Percentiles rank a stretch among this genome's conserved stretches.
These are phyloP conservation scores for Abelmoschus esculentus DNA, from an alignment of 345 rosid genomes.

Conservation along the genomic window DNA sequence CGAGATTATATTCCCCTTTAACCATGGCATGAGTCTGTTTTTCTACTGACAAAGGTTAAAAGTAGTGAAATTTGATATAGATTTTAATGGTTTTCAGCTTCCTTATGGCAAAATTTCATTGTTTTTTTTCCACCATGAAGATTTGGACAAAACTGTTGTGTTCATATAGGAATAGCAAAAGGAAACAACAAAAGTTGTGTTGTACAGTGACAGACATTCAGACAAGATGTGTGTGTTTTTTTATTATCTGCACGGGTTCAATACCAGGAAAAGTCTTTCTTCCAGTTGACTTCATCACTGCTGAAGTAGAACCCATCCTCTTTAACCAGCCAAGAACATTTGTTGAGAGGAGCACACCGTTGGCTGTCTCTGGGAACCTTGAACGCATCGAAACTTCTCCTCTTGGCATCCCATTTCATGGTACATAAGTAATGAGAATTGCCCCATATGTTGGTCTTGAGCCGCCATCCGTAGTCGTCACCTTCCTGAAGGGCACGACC, in stretches of 20 bases:
- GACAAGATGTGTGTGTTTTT: background rate
- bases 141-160: conserved; percentile 5
- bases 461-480: conserved; percentile 76
- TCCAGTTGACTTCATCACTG: conserved; percentile 73
- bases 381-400: conserved; percentile 60
- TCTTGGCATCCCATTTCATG: conserved; percentile 61
- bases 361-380: conserved; percentile 41
- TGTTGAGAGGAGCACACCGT: conserved; percentile 55
- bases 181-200: background rate
- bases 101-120: background rate
- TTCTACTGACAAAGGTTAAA: no score
- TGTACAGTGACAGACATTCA: background rate
- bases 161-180: conserved; percentile 1
- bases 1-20: background rate
- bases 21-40: background rate
- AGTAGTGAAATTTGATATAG: no score
- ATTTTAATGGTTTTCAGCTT: background rate
- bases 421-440: conserved; percentile 45
- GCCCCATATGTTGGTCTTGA: conserved; percentile 39
- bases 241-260: background rate
- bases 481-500: conserved; percentile 94
- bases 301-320: conserved; percentile 90
- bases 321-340: conserved; percentile 77
- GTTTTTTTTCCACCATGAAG: background rate
- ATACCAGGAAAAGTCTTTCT: conserved; percentile 74